These are phyloP conservation scores for Thraustotheca clavata DNA, from an alignment of 352 stramenopile species.

Conservation along the genomic window DNA sequence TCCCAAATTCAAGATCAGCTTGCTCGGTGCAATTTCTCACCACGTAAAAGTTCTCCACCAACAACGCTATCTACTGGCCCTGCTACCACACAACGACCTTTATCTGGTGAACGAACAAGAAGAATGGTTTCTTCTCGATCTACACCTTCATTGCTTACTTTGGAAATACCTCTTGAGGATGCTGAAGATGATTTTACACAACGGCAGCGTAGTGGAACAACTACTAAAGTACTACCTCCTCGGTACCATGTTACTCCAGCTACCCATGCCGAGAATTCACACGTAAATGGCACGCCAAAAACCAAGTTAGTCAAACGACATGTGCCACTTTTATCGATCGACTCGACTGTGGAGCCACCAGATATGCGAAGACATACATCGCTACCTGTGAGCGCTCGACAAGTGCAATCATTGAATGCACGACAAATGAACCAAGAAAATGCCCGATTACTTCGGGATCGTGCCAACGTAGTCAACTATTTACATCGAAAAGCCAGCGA, in stretches of 20 bases:
- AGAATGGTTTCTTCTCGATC: slow-evolving; percentile 7
- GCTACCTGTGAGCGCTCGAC: slow-evolving; percentile 24
- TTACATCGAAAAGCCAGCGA: slow-evolving; percentile 80
- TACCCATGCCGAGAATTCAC: too few relatives aligned
- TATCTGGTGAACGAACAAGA: too few relatives aligned
- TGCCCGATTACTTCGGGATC: slow-evolving; percentile 66
- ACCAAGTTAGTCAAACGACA: slow-evolving; percentile 27
- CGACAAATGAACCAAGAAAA: slow-evolving; percentile 30
- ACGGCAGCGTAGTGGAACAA: slow-evolving; percentile 4
- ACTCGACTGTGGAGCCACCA: slow-evolving; percentile 10
- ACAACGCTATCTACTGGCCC: too few relatives aligned
- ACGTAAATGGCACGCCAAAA: too few relatives aligned
- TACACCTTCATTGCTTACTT: slow-evolving; percentile 12
- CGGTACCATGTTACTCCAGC: slow-evolving; percentile 26
- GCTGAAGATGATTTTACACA: not conserved
- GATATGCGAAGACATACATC: slow-evolving; percentile 38
- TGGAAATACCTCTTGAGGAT: not conserved
- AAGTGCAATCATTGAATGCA: slow-evolving; percentile 14
- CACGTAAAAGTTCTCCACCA: too few relatives aligned
- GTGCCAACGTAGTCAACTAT: slow-evolving; percentile 79
- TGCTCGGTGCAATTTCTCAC: not conserved
- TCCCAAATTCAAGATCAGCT: not conserved
- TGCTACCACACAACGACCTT: too few relatives aligned
- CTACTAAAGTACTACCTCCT: slow-evolving; percentile 29
- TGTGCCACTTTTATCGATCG: slow-evolving; percentile 9